These are phyloP conservation scores for Myxozyma geophila DNA, from an alignment of 805 yeast species.

Conservation along the genomic window DNA sequence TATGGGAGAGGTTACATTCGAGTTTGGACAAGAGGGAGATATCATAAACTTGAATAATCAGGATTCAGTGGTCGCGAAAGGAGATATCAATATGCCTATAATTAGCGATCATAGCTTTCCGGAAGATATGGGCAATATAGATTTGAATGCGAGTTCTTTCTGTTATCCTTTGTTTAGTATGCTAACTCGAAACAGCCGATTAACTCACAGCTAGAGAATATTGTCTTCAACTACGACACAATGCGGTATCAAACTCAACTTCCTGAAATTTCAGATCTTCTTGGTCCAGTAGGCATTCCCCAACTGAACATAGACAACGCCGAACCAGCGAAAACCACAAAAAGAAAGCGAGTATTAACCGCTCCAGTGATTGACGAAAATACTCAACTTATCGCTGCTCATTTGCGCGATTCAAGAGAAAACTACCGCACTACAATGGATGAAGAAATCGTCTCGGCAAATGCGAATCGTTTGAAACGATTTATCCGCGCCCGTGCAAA, in stretches of 20 bases:
- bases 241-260: background rate
- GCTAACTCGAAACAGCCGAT: background rate
- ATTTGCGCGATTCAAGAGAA: conserved; percentile 14
- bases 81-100: background rate
- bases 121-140: too few relatives aligned
- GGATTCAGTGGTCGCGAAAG: background rate
- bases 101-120: too few relatives aligned
- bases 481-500: conserved; percentile 2
- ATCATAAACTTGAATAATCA: conserved; percentile 7
- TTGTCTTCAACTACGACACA: conserved; percentile 9
- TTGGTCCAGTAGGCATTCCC: background rate
- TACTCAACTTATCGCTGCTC: conserved; percentile 12
- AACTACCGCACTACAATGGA: conserved; percentile 17
- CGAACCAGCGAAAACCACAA: background rate
- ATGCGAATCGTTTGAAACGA: background rate
- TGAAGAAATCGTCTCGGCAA: background rate
- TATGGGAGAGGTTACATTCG: conserved; percentile 31
- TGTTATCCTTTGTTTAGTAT: too few relatives aligned
- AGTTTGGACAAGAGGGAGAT: conserved; percentile 30
- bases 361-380: background rate
- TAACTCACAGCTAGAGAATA: background rate
- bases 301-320: background rate
- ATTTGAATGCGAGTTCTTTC: too few relatives aligned
- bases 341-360: background rate
- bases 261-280: background rate